Conservation (phyloP, 2,329 filamentous ascomycete species). For the Trichoderma citrinoviride region DNA sequence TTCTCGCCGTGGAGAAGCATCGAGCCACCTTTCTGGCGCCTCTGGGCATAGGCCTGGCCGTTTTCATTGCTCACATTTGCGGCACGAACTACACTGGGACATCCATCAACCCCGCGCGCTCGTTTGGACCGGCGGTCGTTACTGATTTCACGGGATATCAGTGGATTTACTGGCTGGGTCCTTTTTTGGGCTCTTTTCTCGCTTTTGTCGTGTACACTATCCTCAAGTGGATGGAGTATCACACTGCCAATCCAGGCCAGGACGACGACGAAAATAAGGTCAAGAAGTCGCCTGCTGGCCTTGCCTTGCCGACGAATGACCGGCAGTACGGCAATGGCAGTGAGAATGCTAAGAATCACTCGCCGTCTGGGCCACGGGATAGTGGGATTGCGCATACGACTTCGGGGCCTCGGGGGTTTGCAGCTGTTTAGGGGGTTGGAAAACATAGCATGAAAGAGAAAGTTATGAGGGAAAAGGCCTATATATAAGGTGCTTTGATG, state of each 20-base stretch:
- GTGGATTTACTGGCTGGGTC: conserved; percentile 57
- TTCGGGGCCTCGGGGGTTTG: background rate
- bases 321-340: background rate
- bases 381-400: background rate
- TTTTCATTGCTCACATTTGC: conserved; percentile 58
- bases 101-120: conserved; percentile 50
- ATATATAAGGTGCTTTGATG: background rate
- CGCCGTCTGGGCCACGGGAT: background rate
- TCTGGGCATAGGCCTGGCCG: conserved; percentile 66
- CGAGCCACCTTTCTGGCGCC: conserved; percentile 69
- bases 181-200: conserved; percentile 48
- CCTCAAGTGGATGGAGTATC: conserved; percentile 52
- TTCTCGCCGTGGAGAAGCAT: conserved; percentile 72
- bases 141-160: conserved; percentile 45
- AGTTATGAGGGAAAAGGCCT: no score
- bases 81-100: conserved; percentile 49
- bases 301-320: background rate
- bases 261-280: conserved; percentile 34
- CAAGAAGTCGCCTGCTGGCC: background rate
- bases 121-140: conserved; percentile 49
- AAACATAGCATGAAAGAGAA: no score
- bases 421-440: background rate
- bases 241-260: conserved; percentile 50
- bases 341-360: background rate
- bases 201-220: conserved; percentile 50